These are phyloP conservation scores for Pascua sp. DNA, from an alignment of 1,284 basidiomycete species.

Conservation along the genomic window DNA sequence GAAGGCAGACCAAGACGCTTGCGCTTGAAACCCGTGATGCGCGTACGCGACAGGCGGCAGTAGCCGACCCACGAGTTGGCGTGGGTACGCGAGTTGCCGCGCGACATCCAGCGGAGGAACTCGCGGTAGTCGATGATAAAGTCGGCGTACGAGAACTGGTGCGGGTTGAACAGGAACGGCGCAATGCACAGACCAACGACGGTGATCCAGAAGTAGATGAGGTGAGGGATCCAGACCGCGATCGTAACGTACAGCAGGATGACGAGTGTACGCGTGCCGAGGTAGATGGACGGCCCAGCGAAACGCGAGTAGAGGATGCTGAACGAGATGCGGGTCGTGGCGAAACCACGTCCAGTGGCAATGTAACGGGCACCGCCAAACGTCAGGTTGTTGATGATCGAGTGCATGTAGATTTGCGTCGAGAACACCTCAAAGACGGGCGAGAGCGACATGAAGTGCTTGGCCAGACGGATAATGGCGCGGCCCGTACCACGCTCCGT, in stretches of 20 bases:
- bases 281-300: constrained; percentile 91
- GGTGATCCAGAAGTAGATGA: constrained; percentile 95
- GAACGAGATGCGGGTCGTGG: constrained; percentile 88
- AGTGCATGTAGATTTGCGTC: constrained; percentile 93
- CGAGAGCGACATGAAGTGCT: constrained; percentile 89
- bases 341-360: constrained; percentile 97
- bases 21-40: constrained; percentile 97
- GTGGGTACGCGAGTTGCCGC: constrained; percentile 93
- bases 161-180: constrained; percentile 95
- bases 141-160: constrained; percentile 91
- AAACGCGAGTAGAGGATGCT: constrained; percentile 92
- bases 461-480: constrained; percentile 80
- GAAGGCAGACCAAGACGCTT: constrained; percentile 91
- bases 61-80: constrained; percentile 97
- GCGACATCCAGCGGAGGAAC: constrained; percentile 94
- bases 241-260: constrained; percentile 88
- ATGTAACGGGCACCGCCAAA: constrained; percentile 96
- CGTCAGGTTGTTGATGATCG: constrained; percentile 87
- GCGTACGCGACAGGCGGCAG: constrained; percentile 86
- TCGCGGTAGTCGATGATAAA: constrained; percentile 96
- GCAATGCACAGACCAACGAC: constrained; percentile 81
- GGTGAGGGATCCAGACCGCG: constrained; percentile 79
- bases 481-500: constrained; percentile 87
- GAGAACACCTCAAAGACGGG: constrained; percentile 94
- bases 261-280: constrained; percentile 85